A percentile compares a stretch with the other conserved stretches of the same genome.
Evolutionary conservation across 768 basidiomycete genomes (phyloP).

Genomic region (Amanita subjunquillea): DNA sequence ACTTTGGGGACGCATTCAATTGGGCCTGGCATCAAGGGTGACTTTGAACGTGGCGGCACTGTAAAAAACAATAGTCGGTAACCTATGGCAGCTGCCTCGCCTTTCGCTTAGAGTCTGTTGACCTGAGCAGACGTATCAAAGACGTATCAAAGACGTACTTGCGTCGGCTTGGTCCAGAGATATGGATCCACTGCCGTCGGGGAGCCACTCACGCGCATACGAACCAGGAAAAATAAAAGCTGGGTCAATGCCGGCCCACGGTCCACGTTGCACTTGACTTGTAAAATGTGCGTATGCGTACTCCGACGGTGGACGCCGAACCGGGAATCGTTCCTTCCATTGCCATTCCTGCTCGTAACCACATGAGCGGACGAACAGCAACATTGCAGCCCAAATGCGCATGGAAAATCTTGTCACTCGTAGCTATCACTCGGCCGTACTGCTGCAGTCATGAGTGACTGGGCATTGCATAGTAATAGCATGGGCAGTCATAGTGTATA

Average conservation of each 20-base stretch:
- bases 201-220: not conserved
- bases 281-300: not conserved
- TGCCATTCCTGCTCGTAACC: conserved; percentile 20
- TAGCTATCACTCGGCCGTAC: no score
- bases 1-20: not conserved
- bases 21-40: not conserved
- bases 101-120: not conserved
- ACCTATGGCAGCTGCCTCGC: not conserved
- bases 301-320: conserved; percentile 15
- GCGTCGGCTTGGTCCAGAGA: not conserved
- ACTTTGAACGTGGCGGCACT: not conserved
- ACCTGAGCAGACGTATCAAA: not conserved
- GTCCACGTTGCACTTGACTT: conserved; percentile 1
- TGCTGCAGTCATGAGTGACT: no score
- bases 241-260: not conserved
- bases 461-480: no score
- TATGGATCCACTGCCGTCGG: not conserved
- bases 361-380: conserved; percentile 29
- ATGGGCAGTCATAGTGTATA: no score
- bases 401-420: no score
- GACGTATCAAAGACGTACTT: conserved; percentile 1
- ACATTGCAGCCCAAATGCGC: conserved; percentile 17
- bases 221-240: not conserved
- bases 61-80: not conserved
- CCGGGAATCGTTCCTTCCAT: conserved; percentile 21